Base-by-base conservation (phyloP, 257 asterid genomes). In the Haberlea rhodopensis region DNA sequence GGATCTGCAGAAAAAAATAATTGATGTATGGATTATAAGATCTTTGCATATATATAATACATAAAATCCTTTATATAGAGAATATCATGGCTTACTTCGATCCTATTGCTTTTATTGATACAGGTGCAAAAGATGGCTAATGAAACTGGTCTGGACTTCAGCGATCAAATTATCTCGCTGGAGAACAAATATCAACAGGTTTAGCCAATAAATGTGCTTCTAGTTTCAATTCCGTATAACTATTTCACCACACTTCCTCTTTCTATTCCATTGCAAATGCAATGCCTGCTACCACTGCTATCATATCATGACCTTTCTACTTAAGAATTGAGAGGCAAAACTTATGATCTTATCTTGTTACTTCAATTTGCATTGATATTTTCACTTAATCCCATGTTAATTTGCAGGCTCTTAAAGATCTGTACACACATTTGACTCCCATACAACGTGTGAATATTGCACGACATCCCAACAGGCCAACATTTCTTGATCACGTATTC, bases 71-170 rank as follows among this genome's bases (percentile, higher is more conserved):
- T 62, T 46, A 54, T 22, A 37, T 18, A 20, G 65, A 66, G n/a
- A 69, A 63, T 25, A n/a, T 65, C 49, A 22, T 32, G 29, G 5
- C 37, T 55, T 69, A 32, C 49, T 58, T 69, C 27, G 65, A 49
- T 48, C 57, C 31, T 34, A 19, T 29, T 70, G 28, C 22, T 68
- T 63, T 66, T 54, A 61, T 60, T 34, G n/a, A 54, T 72, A 67
- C 80, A 89, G 97, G 95, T 89, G 63, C 91, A 87, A 77, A 89
- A 73, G 83, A 89, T 82, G 97, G 95, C 95, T 65, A 86, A 85
- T 66, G 97, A 85, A 75, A 86, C 99, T 60, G 99, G 97, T 48
- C 79, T 84, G 71, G 96, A 94, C 77, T 81, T 87, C 86, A 90
- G 76, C 53, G 95, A 84, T 31, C 95, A 90, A 70, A 84, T 94